These are phyloP conservation scores for Trifolium subterraneum DNA, from an alignment of 306 rosid species.

Conservation along the genomic window DNA sequence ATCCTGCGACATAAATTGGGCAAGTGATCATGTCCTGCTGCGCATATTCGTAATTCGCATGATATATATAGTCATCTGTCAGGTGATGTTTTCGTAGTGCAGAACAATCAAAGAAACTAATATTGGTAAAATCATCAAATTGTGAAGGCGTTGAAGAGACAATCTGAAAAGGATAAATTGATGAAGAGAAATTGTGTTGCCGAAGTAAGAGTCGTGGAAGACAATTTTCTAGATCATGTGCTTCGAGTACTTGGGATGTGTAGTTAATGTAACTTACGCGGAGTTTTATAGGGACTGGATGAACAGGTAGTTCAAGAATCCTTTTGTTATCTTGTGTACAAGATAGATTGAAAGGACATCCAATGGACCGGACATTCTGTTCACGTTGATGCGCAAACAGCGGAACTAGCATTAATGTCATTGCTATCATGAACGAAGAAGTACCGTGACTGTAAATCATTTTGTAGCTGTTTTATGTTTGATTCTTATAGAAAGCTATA, in stretches of 20 bases:
- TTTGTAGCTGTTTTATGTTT: no score
- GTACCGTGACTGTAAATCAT: no score
- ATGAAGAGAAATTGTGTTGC: background rate
- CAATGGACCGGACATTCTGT: background rate
- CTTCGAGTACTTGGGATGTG: background rate
- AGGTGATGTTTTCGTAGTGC: background rate
- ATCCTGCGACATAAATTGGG: background rate
- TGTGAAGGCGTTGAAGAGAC: background rate
- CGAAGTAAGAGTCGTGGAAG: background rate
- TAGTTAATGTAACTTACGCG: background rate
- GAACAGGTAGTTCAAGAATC: background rate
- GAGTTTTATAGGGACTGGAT: background rate
- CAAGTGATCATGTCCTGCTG: background rate
- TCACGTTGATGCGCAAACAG: background rate
- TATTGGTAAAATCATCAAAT: background rate
- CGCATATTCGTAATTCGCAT: no score
- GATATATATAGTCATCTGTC: background rate
- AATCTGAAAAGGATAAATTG: background rate
- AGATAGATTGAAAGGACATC: background rate
- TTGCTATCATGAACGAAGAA: background rate
- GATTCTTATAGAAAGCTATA: no score
- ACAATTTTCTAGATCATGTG: background rate
- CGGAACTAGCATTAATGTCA: background rate
- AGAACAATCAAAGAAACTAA: constrained; percentile 2
- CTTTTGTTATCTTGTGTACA: background rate